phyloP scores from a whole-genome alignment of 148 eudicot genomes.

The Nyssa sinensis region DNA sequence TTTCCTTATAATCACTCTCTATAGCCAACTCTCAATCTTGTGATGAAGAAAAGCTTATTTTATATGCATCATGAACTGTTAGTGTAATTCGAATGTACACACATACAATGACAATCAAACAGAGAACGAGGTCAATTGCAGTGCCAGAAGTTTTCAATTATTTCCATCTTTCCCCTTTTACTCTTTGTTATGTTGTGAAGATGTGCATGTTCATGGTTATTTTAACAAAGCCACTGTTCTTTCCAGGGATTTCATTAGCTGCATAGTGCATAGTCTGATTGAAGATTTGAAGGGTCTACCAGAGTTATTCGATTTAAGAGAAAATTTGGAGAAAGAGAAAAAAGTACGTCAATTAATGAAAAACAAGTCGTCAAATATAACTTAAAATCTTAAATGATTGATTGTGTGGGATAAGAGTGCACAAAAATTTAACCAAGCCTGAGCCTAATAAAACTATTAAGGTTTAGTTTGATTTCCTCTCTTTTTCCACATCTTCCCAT shows the following conservation, averaged over 20 bases:
- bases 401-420: background rate
- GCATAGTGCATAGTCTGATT: background rate
- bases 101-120: background rate
- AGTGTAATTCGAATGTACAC: background rate
- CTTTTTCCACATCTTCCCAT: background rate
- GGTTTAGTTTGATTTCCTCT: background rate
- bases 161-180: background rate
- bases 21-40: too few relatives aligned
- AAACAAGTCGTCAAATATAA: background rate
- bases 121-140: background rate
- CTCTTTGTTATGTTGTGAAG: background rate
- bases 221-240: background rate
- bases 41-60: too few relatives aligned
- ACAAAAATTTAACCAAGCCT: background rate
- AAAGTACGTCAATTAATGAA: background rate
- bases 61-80: too few relatives aligned
- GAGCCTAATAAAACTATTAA: background rate
- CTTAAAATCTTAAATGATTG: background rate
- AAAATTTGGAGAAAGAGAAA: background rate
- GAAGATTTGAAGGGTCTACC: background rate
- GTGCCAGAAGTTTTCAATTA: background rate
- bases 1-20: too few relatives aligned
- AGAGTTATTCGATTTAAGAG: background rate
- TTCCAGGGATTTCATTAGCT: background rate
- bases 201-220: background rate